Conservation (phyloP, 129 eudicot genomes). For the Lonicera japonica region DNA sequence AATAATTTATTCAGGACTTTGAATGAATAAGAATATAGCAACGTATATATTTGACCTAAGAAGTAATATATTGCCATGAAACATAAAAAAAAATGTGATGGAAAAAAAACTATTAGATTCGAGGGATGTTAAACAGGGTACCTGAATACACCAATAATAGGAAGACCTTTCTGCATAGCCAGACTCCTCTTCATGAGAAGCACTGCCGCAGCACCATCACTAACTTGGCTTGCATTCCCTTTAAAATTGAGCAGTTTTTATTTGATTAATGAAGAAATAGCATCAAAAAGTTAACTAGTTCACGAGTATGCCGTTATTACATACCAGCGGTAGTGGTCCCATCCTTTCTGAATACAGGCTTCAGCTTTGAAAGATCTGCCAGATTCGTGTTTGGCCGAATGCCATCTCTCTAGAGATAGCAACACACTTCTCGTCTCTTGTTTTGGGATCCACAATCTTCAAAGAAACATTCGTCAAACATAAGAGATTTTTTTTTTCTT, state of each 20-base stretch:
- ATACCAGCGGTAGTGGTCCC: slow-evolving; percentile 95
- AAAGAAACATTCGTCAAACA: slow-evolving; percentile 3
- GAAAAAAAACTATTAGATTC: not conserved
- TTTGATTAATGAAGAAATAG: not conserved
- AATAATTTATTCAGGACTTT: too few species aligned
- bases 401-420: slow-evolving; percentile 59
- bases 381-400: slow-evolving; percentile 70
- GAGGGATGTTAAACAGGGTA: slow-evolving; percentile 9
- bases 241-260: not conserved
- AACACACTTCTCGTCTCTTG: slow-evolving; percentile 51
- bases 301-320: not conserved
- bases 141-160: slow-evolving; percentile 91
- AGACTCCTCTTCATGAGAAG: slow-evolving; percentile 94
- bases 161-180: slow-evolving; percentile 79
- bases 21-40: not conserved
- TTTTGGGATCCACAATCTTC: slow-evolving; percentile 59
- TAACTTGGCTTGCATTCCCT: slow-evolving; percentile 94
- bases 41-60: too few species aligned
- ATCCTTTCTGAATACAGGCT: slow-evolving; percentile 79
- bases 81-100: not conserved
- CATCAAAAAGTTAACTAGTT: not conserved
- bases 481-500: too few species aligned
- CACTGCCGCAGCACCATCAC: slow-evolving; percentile 98
- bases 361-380: slow-evolving; percentile 64
- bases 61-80: not conserved